Conservation (phyloP, 1,139 yeast genomes). For the Tardiomyces digboiensis region DNA sequence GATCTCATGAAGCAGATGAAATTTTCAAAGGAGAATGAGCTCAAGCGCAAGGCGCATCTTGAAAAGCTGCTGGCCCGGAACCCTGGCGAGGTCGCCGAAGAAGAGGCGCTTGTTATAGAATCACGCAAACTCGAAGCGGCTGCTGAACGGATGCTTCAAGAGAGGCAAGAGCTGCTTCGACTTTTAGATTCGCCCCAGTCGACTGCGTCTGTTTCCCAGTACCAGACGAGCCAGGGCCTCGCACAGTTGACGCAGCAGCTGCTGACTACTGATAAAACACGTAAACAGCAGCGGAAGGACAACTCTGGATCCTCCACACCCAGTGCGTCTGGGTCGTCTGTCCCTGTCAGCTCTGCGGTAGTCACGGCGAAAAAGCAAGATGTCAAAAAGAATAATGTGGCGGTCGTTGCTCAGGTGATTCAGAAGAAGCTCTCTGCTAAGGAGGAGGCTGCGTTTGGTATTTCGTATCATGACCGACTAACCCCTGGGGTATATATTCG, state of each 20-base stretch:
- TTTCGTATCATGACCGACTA: conserved; percentile 73
- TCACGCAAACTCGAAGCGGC: conserved; percentile 90
- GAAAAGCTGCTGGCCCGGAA: conserved; percentile 70
- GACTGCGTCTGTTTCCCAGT: conserved; percentile 66
- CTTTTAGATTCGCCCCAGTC: conserved; percentile 85
- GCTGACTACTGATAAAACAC: conserved; percentile 34
- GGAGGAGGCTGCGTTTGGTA: conserved; percentile 82
- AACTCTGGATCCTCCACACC: conserved; percentile 4
- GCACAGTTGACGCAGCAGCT: conserved; percentile 77
- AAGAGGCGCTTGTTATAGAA: conserved; percentile 86
- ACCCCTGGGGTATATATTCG: conserved; percentile 72
- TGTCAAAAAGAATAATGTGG: conserved; percentile 18
- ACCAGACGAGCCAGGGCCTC: conserved; percentile 80
- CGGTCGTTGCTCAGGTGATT: conserved; percentile 28
- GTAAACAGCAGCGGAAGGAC: conserved; percentile 27
- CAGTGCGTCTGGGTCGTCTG: conserved; percentile 6
- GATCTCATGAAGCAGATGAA: conserved; percentile 34
- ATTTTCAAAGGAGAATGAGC: conserved; percentile 60
- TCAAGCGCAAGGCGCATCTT: conserved; percentile 71
- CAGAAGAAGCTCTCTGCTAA: conserved; percentile 57
- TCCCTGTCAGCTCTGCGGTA: conserved; percentile 5
- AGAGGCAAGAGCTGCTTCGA: conserved; percentile 70
- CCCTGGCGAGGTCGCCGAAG: conserved; percentile 97
- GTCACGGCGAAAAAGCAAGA: conserved; percentile 15
- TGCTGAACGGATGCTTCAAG: conserved; percentile 80